These are phyloP conservation scores for Gaeumannomyces tritici DNA, from an alignment of 2,329 filamentous ascomycete genomes.

Conservation along the genomic window DNA sequence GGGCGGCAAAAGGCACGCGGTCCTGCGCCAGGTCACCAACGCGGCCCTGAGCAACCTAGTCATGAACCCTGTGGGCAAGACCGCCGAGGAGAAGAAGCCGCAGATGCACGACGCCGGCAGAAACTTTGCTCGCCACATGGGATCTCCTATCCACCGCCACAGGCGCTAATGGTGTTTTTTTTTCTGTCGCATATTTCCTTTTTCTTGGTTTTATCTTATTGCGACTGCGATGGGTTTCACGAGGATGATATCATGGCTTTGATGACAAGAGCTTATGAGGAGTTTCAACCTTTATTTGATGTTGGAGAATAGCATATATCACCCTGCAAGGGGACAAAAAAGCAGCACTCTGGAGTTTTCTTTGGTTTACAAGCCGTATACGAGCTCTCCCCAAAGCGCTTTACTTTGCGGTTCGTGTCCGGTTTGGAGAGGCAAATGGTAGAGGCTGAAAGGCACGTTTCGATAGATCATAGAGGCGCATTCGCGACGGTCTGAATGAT, in stretches of 20 bases:
- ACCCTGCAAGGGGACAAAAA: background rate
- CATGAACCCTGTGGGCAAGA: conserved; percentile 10
- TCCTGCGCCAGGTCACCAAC: conserved; percentile 15
- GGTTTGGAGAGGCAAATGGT: background rate
- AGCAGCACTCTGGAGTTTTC: background rate
- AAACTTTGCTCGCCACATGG: background rate
- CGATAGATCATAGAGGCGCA: background rate
- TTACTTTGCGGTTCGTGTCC: background rate
- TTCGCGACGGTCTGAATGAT: too few species aligned
- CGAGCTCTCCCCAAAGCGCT: background rate
- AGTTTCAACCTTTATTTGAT: background rate
- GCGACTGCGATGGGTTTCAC: background rate
- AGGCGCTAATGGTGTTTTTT: background rate
- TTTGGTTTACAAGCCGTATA: background rate
- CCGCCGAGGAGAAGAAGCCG: background rate
- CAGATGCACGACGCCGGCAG: background rate
- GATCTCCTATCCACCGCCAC: background rate
- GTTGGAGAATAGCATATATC: too few species aligned
- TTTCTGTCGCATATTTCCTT: background rate
- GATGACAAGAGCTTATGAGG: background rate
- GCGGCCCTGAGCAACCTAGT: conserved; percentile 13
- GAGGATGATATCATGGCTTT: too few species aligned
- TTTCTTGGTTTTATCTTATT: background rate
- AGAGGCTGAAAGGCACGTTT: background rate
- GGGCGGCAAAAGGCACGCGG: conserved; percentile 16